Evolutionary conservation across 1,284 basidiomycete genomes (phyloP).

Genomic region (Cutaneotrichosporon sp.): DNA sequence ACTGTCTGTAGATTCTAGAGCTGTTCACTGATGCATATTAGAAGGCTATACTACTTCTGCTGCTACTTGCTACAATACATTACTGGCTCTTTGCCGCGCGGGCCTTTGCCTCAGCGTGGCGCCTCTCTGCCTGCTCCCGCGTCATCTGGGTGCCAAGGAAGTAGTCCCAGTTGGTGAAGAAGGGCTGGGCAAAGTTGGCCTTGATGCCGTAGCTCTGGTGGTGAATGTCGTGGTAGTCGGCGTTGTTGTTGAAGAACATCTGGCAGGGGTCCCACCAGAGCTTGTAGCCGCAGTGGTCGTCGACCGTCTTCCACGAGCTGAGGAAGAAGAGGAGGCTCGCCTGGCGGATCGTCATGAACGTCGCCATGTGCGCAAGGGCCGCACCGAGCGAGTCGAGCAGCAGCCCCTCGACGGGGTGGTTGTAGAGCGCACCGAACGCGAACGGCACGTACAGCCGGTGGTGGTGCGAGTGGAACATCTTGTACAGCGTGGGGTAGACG

Average conservation of each 20-base stretch:
- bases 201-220: slow-evolving; percentile 93
- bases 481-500: slow-evolving; percentile 86
- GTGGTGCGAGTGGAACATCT: slow-evolving; percentile 89
- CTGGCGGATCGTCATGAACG: slow-evolving; percentile 77
- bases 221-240: slow-evolving; percentile 98
- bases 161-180: slow-evolving; percentile 61
- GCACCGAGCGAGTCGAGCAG: slow-evolving; percentile 85
- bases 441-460: slow-evolving; percentile 97
- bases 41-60: neutral
- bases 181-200: slow-evolving; percentile 93
- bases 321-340: slow-evolving; percentile 82
- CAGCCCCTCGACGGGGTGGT: slow-evolving; percentile 94
- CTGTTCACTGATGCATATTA: slow-evolving; percentile 3
- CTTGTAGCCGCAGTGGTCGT: slow-evolving; percentile 93
- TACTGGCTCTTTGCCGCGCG: slow-evolving; percentile 9
- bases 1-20: no score
- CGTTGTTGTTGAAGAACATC: slow-evolving; percentile 84
- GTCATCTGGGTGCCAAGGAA: slow-evolving; percentile 54
- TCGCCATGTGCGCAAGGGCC: slow-evolving; percentile 69
- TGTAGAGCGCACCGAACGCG: slow-evolving; percentile 96
- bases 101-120: slow-evolving; percentile 4
- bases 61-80: slow-evolving; percentile 11
- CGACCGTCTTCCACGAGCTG: slow-evolving; percentile 90
- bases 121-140: slow-evolving; percentile 39
- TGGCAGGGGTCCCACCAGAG: slow-evolving; percentile 90